Base-by-base conservation (phyloP, 257 asterid species). In the Prunella vulgaris region DNA sequence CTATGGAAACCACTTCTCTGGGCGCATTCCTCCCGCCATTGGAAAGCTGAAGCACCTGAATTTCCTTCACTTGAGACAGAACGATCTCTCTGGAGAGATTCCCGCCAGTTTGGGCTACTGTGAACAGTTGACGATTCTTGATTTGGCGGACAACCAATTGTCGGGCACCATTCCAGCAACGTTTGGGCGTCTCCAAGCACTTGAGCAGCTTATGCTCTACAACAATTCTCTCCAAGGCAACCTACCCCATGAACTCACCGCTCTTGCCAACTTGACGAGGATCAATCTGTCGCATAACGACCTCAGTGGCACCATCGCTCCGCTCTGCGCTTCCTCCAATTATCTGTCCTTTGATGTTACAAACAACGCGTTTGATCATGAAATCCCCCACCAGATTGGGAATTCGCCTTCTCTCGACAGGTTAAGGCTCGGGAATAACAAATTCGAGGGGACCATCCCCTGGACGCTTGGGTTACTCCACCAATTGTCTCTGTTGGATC, bases 281-380 rank as follows among this genome's bases (percentile, higher is more conserved):
- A 73, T 93, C 68, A 93, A 93, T 77, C 76, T 93, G 9, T 87
- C 97, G 3, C 81, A 81, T 67, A 93, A 93, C 81, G 85, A 77
- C 27, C 69, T 90, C 40, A 84, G 71, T 70, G 97, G 98, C 30
- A 88, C 88, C 81, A 75, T 93, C 52, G 85, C 85, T 49, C 87
- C 96, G 4, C 80, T 93, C 35, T 90, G 98, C 75, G 74, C 63
- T 68, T 90, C 97, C 0, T 80, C 48, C 17, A 72, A 81, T 35
- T 82, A 85, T 51, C 88, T 93, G 6, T 93, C 98, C 0, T 93
- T 90, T 48, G 98, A 93, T 76, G 90, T 93, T 22, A 85, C 90
- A 1, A 84, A 85, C 69, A 93, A 93, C 59, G 86, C 77, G 52
- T 93, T 90, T 74, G 88, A 80, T 74, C 80, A 74, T 3, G 95